Base-by-base conservation (phyloP, 352 stramenopile genomes). In the Globisporangium echinulatum region DNA sequence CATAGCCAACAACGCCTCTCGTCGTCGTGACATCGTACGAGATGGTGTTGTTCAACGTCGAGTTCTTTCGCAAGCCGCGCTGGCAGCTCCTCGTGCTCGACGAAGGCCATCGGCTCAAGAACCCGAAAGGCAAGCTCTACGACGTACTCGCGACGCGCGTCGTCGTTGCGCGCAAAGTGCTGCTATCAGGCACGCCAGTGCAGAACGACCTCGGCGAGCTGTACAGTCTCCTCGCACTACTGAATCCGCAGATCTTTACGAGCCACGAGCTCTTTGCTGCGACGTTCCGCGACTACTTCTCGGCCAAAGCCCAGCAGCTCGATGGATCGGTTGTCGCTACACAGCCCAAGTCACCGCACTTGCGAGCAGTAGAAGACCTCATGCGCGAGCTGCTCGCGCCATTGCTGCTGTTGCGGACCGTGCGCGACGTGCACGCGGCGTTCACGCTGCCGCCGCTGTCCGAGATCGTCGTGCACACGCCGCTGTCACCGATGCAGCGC, bases 31-130 rank as follows among this genome's bases (percentile, higher is more conserved):
- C 79, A 19, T 86, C 82, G 55, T 91, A 89, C 55, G 78, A 92
- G 66, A 81, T 87, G 71, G 51, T 90, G 50, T 56, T 89, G 13
- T 72, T 72, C 17, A 83, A 89, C 59, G 62, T 72, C 19, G 62
- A 70, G 1, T 92, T 82, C 66, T 88, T 82, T 64, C 48, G 59
- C 50, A 74, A 68, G 6, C 60, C 69, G 15, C 61, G 64, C 61
- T 87, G 84, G 82, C 68, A 71, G 5, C 53, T 88, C 7, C 59
- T 89, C n/a, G 59, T 97, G 13, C 72, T 97, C 25, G 88, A 97
- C 59, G 89, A 97, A 69, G 86, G 82, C 25, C 89, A 97, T 63
- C 70, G 80, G 15, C 85, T 97, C n/a, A 96, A 96, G 72, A 97
- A 96, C 62, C 67, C 69, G 1, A 77, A 82, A 43, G 71, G 83